Conservation (phyloP, 495 filamentous ascomycete species). For the Evansstolkia leycettana region DNA sequence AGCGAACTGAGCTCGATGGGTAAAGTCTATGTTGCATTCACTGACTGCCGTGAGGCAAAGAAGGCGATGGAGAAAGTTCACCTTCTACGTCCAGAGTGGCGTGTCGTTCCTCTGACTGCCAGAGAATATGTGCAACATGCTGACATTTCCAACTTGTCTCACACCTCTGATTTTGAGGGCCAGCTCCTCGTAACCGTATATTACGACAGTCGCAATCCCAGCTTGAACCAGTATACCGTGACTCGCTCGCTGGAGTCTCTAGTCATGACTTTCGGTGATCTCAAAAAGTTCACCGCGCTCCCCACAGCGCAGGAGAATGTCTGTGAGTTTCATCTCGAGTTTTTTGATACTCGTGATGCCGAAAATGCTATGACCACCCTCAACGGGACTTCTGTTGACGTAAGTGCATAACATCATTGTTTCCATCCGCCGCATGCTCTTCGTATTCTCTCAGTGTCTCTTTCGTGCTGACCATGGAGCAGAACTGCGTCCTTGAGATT, state of each 20-base stretch:
- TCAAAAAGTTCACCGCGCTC: constrained; percentile 36
- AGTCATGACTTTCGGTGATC: constrained; percentile 38
- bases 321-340: constrained; percentile 36
- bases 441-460: neutral
- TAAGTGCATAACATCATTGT: constrained; percentile 16
- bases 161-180: constrained; percentile 26
- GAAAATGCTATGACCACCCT: constrained; percentile 23
- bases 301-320: constrained; percentile 18
- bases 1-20: constrained; percentile 19
- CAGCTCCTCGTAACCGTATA: constrained; percentile 18
- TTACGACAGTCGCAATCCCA: constrained; percentile 12
- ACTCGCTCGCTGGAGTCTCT: constrained; percentile 27
- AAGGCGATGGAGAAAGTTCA: constrained; percentile 32
- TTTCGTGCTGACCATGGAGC: neutral
- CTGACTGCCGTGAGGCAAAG: constrained; percentile 45
- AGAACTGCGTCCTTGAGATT: constrained; percentile 20
- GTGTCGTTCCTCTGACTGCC: constrained; percentile 34
- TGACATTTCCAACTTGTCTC: constrained; percentile 11
- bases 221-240: constrained; percentile 10
- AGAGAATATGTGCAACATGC: constrained; percentile 20
- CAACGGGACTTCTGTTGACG: constrained; percentile 35
- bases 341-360: constrained; percentile 33
- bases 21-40: constrained; percentile 42
- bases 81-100: constrained; percentile 34
- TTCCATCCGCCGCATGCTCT: neutral